Base-by-base conservation (phyloP, 306 rosid genomes). In the Castanea sativa region DNA sequence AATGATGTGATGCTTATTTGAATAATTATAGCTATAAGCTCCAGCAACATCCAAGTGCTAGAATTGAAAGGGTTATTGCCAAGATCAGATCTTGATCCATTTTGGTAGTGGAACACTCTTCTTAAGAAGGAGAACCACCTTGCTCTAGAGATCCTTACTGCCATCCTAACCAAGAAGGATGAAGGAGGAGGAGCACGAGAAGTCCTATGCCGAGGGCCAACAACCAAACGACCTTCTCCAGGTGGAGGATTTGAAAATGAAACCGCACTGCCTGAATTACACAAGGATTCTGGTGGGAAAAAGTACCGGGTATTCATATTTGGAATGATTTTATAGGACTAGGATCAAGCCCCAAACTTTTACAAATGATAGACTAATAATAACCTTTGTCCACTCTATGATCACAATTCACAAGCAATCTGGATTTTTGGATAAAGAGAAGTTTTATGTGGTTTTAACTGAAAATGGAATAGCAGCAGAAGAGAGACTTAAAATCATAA, bases 31-130 rank as follows among this genome's bases (percentile, higher is more conserved):
- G 93, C 94, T 55, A 80, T 82, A 25, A 93, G 84, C 80, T 95
- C 98, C 73, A 91, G 51, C 80, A 81, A 80, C 98, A 95, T 93
- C 99, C 99, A 95, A 30, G 94, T 83, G 68, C 88, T 76, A 8
- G 98, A 90, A 83, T 95, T 83, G 89, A 95, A 95, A 85, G 98
- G 99, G 38, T 93, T 88, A 1, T 97, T 82, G 14, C 96, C 97
- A 81, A 95, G 94, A 55, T 90, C 89, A 25, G 98, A 91, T 61
- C 96, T 88, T 19, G 99, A 85, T 57, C 96, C 94, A 83, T 95
- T 95, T 75, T 95, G 99, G 82, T 95, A 95, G 87, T 95, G 99
- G 38, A 91, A 95, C 5, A 95, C 97, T 82, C 96, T 91, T 87
- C 99, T 90, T 13, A 93, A 87, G 86, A 95, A 91, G 23, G 72